Evolutionary conservation across 164 flowering plant species (phyloP), one percentile per base, ranked within the genome.

Genomic region (Vitis cinerea): DNA sequence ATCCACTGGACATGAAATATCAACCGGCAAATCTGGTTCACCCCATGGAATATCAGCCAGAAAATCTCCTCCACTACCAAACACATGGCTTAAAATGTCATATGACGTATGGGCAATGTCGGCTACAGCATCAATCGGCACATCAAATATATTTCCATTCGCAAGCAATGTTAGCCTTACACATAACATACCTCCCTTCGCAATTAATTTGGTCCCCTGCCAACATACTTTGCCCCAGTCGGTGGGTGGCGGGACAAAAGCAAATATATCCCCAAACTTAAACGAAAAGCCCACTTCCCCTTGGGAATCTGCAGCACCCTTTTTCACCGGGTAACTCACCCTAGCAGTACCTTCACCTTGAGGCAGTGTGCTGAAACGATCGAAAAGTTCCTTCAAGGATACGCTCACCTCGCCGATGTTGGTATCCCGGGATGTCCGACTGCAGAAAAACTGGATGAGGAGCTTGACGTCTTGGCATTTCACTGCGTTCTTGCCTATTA

Each of bases 401-500:
- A 31, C 44, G 44, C 59, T 59, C 3, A 74, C 60, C 57, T 74
- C 77, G 3, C 77, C 77, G 5, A 74, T 63, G 12, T 69, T 63
- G 9, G 65, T 48, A 27, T 74, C 77, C 4, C 74, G 74, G 11
- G 70, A 70, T 17, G 51, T 65, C 63, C 77, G 37, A 14, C 44
- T 59, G 58, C 78, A 70, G 63, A 70, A 70, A 14, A 75, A 16
- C n/a, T 70, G 64, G 14, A 75, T 47, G 14, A 75, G 73, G 6
- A 75, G 71, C 67, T 65, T 59, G 47, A 60, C 8, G 29, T 61
- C 60, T 23, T 52, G 17, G 11, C 16, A 16, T n/a, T 65, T 48
- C 1, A 70, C 14, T 64, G 53, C 29, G n/a, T 51, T 37, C 66
- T 75, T 74, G 53, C 53, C n/a, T 13, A 75, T 55, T 3, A 57